These are phyloP conservation scores for Boletus subcaerulescens DNA, from an alignment of 768 basidiomycete genomes.

Conservation along the genomic window DNA sequence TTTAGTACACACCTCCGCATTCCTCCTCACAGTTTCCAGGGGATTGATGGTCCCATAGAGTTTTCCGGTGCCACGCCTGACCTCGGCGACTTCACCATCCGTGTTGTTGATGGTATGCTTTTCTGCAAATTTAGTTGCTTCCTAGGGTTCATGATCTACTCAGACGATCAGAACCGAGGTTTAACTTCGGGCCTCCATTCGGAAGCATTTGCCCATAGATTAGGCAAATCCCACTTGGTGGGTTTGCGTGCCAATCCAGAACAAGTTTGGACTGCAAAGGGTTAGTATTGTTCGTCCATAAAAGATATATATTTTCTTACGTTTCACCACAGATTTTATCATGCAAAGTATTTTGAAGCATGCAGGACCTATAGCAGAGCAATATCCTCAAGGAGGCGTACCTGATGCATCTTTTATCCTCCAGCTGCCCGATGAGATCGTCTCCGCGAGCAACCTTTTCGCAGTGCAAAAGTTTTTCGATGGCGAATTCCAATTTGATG, in stretches of 20 bases:
- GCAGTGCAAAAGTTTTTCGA: slow-evolving; percentile 86
- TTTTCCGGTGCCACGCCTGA: slow-evolving; percentile 75
- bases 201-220: slow-evolving; percentile 52
- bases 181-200: slow-evolving; percentile 55
- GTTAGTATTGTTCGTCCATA: slow-evolving; percentile 34
- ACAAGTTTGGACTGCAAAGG: slow-evolving; percentile 83
- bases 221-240: slow-evolving; percentile 69
- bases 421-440: slow-evolving; percentile 70
- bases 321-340: slow-evolving; percentile 50
- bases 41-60: slow-evolving; percentile 64
- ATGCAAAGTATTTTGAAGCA: slow-evolving; percentile 55
- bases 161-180: slow-evolving; percentile 58
- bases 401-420: slow-evolving; percentile 85
- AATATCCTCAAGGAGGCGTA: slow-evolving; percentile 46
- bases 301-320: background rate
- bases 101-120: slow-evolving; percentile 69
- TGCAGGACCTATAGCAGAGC: slow-evolving; percentile 51
- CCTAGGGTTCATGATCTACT: slow-evolving; percentile 6
- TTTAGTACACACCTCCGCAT: background rate
- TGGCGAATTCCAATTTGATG: slow-evolving; percentile 84
- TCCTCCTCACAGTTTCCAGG: slow-evolving; percentile 44
- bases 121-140: background rate
- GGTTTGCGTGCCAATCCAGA: slow-evolving; percentile 62
- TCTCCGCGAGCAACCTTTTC: slow-evolving; percentile 73
- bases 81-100: slow-evolving; percentile 78